Evolutionary conservation across 1,139 yeast species (phyloP).

Genomic region (Taphrina pruni): DNA sequence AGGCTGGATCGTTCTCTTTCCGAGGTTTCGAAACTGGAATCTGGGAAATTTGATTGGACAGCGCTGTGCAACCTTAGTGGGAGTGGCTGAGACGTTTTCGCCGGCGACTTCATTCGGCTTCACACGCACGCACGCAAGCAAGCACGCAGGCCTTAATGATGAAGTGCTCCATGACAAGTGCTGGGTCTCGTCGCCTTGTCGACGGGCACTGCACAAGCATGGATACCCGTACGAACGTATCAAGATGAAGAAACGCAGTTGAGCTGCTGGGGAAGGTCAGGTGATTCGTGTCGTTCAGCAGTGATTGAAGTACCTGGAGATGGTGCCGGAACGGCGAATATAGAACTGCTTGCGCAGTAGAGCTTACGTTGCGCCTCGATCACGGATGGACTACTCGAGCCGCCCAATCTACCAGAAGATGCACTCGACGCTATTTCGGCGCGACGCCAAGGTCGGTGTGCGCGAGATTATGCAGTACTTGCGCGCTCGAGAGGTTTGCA

Average conservation of each 20-base stretch:
- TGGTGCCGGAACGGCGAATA: background rate
- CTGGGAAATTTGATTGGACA: background rate
- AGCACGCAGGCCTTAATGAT: background rate
- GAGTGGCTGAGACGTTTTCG: slow-evolving; percentile 4
- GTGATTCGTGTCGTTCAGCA: too few relatives aligned
- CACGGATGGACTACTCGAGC: background rate
- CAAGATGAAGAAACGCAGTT: too few relatives aligned
- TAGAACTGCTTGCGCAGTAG: background rate
- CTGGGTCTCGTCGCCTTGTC: background rate
- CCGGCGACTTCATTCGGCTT: background rate
- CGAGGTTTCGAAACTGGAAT: background rate
- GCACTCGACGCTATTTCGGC: slow-evolving; percentile 19
- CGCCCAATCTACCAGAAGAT: slow-evolving; percentile 4
- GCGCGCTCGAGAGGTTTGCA: slow-evolving; percentile 15
- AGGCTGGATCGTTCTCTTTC: background rate
- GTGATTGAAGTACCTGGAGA: background rate
- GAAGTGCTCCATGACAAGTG: background rate
- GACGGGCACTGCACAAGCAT: too few relatives aligned
- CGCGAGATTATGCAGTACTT: slow-evolving; percentile 25
- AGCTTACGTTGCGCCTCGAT: too few relatives aligned
- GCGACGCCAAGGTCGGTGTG: slow-evolving; percentile 29
- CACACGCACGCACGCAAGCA: background rate
- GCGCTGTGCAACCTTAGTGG: background rate
- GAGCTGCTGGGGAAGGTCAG: too few relatives aligned
- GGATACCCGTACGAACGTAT: too few relatives aligned